phyloP scores from a whole-genome alignment of 2,329 filamentous ascomycete genomes.

The Xylaria digitata region DNA sequence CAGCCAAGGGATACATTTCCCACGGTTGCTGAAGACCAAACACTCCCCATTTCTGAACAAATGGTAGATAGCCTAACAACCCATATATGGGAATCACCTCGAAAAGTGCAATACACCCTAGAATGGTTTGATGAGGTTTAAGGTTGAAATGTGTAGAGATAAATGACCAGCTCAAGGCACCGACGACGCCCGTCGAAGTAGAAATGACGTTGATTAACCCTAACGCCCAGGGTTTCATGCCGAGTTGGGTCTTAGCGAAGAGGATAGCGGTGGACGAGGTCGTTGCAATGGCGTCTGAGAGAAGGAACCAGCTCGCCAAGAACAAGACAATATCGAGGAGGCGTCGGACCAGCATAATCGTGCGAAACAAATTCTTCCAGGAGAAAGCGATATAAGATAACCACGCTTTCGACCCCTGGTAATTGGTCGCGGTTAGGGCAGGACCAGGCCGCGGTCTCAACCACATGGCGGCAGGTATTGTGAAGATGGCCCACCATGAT shows the following conservation, averaged over 20 bases:
- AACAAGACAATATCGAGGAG: constrained; percentile 81
- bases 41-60: constrained; percentile 78
- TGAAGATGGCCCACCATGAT: constrained; percentile 92
- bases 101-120: constrained; percentile 90
- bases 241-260: constrained; percentile 92
- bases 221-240: constrained; percentile 88
- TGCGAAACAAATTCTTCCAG: constrained; percentile 87
- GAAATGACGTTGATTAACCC: constrained; percentile 95
- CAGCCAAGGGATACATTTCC: constrained; percentile 95
- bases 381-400: constrained; percentile 81
- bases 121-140: constrained; percentile 85
- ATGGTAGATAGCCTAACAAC: constrained; percentile 85
- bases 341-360: constrained; percentile 77
- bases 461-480: constrained; percentile 88
- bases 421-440: constrained; percentile 67
- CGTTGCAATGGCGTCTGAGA: constrained; percentile 94
- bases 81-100: constrained; percentile 94
- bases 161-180: constrained; percentile 89
- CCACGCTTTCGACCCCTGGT: constrained; percentile 62
- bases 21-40: constrained; percentile 91
- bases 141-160: constrained; percentile 77
- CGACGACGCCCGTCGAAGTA: constrained; percentile 83
- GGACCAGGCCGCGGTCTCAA: constrained; percentile 89
- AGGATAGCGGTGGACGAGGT: constrained; percentile 94
- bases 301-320: constrained; percentile 90